Percentiles rank a stretch among this genome's conserved stretches.
These are phyloP conservation scores for Zygosaccharomyces bailii DNA, from an alignment of 805 yeast genomes.

Conservation along the genomic window DNA sequence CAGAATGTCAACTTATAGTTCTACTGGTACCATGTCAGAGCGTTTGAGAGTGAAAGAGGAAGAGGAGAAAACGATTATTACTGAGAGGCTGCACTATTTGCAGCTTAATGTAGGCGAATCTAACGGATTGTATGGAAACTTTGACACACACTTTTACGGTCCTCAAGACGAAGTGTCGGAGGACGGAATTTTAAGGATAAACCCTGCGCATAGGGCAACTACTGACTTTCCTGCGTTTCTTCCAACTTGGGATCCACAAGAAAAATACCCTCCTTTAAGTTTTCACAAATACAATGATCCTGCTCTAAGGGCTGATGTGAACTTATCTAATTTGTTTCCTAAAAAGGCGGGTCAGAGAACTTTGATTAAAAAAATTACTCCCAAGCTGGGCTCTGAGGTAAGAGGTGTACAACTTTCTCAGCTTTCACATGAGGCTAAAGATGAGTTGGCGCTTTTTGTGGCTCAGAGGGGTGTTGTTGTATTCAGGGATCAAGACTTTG, in stretches of 20 bases:
- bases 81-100: conserved; percentile 11
- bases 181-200: conserved; percentile 27
- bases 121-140: conserved; percentile 29
- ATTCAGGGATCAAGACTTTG: conserved; percentile 63
- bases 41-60: too few species aligned
- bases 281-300: conserved; percentile 15
- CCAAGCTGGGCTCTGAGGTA: conserved; percentile 65
- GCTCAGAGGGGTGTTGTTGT: conserved; percentile 67
- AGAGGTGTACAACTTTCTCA: conserved; percentile 55
- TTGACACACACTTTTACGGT: conserved; percentile 26
- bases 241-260: conserved; percentile 28
- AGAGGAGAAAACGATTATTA: too few species aligned
- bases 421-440: conserved; percentile 51
- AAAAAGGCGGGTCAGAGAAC: neutral
- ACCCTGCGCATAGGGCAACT: conserved; percentile 20
- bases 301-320: conserved; percentile 15
- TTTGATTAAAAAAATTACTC: conserved; percentile 45
- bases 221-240: conserved; percentile 31
- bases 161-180: conserved; percentile 31
- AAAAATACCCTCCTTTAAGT: conserved; percentile 18
- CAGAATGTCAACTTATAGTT: too few species aligned
- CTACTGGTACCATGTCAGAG: too few species aligned
- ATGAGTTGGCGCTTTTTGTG: conserved; percentile 63
- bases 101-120: conserved; percentile 4
- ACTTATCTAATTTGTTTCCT: conserved; percentile 21